Evolutionary conservation across 139 green algal genomes (phyloP), one percentile per base, ranked within the genome.

Genomic region (Micractinium conductrix): DNA sequence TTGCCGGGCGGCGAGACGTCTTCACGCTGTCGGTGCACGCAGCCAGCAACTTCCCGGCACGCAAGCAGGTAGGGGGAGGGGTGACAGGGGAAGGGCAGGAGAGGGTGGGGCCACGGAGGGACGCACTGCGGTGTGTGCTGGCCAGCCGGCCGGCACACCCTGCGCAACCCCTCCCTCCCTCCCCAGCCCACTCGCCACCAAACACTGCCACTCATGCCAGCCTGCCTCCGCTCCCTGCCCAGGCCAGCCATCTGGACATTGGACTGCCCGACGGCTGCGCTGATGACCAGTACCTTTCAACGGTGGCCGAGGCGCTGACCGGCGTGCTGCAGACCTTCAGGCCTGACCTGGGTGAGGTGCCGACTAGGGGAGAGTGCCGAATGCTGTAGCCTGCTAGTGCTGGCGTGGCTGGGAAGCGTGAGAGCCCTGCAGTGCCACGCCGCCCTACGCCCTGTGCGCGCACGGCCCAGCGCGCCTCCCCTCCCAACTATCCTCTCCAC

Each of bases 1-100:
- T 95, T 42, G 33, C 83, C 28, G 80, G 53, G 45, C 62, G 88
- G 4, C 40, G 44, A 21, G 37, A 81, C 33, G 90, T 92, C 21
- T 95, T 94, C 85, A 97, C 94, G 0, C 80, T 97, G 19, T 91
- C 70, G n/a, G 87, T 97, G 45, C 95, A 98, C 82, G 92, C 89
- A n/a, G 87, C 79, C 17, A 78, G 48, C 84, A 98, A 98, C 91
- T 98, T 98, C 85, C 96, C 96, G 0, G 86, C 88, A 0, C 87
- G 92, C 40, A 98, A 98, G 89, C 90, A 95, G 88, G 65, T 55
- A 62, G 33, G 65, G 1, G 26, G 2, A 44, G n/a, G 7, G 65
- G 33, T 28, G 65, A n/a, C 7, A 72, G 12, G n/a, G 62, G 62
- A 7, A 1, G 5, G n/a, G 62, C 16, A 65, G 16, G 55, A 28